These are phyloP conservation scores for Zizania latifolia DNA, from an alignment of 176 grass and related monocot genomes.

Conservation along the genomic window DNA sequence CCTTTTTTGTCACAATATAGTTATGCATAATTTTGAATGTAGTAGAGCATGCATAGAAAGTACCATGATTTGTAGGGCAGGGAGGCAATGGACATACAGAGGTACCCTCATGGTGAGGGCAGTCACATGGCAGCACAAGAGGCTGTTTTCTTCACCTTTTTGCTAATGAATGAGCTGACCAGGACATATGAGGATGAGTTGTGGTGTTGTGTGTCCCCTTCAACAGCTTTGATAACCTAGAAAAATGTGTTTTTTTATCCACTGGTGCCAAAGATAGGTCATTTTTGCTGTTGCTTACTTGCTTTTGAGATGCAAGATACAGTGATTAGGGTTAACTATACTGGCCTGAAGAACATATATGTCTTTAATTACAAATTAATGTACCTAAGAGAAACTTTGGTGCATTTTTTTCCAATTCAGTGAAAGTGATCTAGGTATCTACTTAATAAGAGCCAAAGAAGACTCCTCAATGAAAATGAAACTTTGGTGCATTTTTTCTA, in stretches of 20 bases:
- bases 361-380: too few species aligned
- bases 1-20: too few species aligned
- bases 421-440: too few species aligned
- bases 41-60: background rate
- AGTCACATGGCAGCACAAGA: background rate
- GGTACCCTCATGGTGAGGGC: slow-evolving; percentile 1
- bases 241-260: background rate
- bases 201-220: background rate
- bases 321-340: too few species aligned
- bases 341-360: too few species aligned
- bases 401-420: too few species aligned
- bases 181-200: background rate
- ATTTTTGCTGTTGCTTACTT: too few species aligned
- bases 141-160: slow-evolving; percentile 17
- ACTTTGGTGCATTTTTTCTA: too few species aligned
- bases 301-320: too few species aligned
- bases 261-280: background rate
- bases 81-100: background rate
- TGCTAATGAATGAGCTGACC: background rate
- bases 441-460: too few species aligned
- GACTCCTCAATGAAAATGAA: too few species aligned
- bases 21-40: background rate
- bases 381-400: too few species aligned
- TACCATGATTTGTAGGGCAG: background rate
- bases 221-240: background rate